Conservation (phyloP, 495 filamentous ascomycete genomes). For the Hypoxylon trugodes region DNA sequence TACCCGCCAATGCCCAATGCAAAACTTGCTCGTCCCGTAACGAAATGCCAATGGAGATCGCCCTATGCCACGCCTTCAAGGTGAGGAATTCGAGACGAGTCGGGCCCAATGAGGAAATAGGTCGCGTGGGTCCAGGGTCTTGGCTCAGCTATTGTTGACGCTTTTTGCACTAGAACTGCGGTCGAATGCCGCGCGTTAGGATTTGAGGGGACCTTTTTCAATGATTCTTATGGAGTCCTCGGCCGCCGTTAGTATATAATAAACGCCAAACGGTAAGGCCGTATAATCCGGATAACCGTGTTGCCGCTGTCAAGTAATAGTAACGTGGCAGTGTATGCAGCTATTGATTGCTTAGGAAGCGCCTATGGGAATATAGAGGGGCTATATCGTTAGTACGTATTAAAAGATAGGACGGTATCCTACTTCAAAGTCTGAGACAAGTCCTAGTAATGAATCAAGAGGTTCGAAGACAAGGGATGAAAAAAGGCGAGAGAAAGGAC, state of each 20-base stretch:
- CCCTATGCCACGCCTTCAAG: slow-evolving; percentile 32
- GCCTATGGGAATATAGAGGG: not conserved
- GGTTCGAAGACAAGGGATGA: not conserved
- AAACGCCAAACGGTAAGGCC: not conserved
- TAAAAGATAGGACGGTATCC: not conserved
- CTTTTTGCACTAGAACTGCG: not conserved
- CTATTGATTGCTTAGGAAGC: too few relatives aligned
- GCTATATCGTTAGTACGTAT: not conserved
- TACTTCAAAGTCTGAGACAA: slow-evolving; percentile 3
- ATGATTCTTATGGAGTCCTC: not conserved
- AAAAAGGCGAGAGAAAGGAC: slow-evolving; percentile 8
- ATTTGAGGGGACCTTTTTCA: not conserved
- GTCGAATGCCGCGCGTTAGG: slow-evolving; percentile 25
- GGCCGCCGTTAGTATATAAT: slow-evolving; percentile 6
- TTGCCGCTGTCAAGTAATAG: slow-evolving; percentile 19
- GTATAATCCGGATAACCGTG: not conserved
- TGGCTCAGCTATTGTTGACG: slow-evolving; percentile 21
- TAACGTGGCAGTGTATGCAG: slow-evolving; percentile 17
- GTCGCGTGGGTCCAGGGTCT: slow-evolving; percentile 37
- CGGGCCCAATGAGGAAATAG: slow-evolving; percentile 28
- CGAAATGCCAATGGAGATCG: slow-evolving; percentile 37
- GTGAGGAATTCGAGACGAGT: slow-evolving; percentile 32
- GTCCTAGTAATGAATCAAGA: not conserved
- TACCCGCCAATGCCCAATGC: slow-evolving; percentile 18
- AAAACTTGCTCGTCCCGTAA: slow-evolving; percentile 26